Conservation (phyloP, 805 yeast genomes). For the Ogataea angusta region DNA sequence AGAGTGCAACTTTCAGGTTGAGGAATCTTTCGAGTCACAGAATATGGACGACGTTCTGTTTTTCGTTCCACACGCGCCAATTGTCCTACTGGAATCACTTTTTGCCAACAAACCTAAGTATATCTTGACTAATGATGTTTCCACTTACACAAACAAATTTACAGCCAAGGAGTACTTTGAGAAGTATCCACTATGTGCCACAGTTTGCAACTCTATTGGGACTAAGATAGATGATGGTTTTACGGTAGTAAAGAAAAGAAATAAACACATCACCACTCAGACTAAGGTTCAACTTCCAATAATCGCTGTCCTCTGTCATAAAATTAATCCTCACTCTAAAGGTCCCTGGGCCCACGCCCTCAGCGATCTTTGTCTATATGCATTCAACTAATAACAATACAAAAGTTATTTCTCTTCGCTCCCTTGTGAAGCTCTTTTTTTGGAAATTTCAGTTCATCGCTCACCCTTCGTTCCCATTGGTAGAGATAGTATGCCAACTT, state of each 20-base stretch:
- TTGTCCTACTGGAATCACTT: constrained; percentile 27
- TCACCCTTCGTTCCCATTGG: constrained; percentile 35
- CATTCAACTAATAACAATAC: constrained; percentile 38
- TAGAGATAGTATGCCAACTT: constrained; percentile 75
- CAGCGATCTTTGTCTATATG: constrained; percentile 25
- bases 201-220: constrained; percentile 17
- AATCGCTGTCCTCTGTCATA: neutral
- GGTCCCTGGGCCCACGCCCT: constrained; percentile 28
- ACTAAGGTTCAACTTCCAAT: constrained; percentile 13
- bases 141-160: constrained; percentile 27
- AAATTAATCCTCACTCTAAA: constrained; percentile 8
- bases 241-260: constrained; percentile 10
- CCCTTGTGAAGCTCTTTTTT: constrained; percentile 59
- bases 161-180: constrained; percentile 25
- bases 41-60: constrained; percentile 15
- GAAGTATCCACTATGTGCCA: constrained; percentile 29
- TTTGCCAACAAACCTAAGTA: constrained; percentile 23
- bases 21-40: constrained; percentile 7
- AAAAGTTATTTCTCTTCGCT: constrained; percentile 64
- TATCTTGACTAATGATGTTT: constrained; percentile 32
- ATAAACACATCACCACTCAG: constrained; percentile 9
- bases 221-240: constrained; percentile 3
- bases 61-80: constrained; percentile 36
- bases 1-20: constrained; percentile 15
- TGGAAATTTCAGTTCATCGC: constrained; percentile 16